Evolutionary conservation across 2,329 filamentous ascomycete species (phyloP).

Genomic region (Colletotrichum sublineola): DNA sequence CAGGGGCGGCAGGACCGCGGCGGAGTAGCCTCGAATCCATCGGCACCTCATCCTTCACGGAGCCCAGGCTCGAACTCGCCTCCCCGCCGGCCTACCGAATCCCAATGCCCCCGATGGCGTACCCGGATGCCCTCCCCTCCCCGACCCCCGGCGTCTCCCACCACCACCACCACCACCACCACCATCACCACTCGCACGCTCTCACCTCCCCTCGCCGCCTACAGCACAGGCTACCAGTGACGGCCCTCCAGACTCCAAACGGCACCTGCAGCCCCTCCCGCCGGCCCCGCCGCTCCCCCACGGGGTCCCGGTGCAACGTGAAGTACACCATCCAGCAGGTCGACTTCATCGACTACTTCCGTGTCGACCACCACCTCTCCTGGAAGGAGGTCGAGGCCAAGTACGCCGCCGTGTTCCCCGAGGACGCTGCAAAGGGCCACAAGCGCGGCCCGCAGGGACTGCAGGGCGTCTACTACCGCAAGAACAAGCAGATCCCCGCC

Average conservation of each 20-base stretch:
- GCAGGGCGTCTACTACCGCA: conserved; percentile 43
- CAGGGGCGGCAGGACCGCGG: conserved; percentile 9
- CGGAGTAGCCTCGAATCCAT: conserved; percentile 36
- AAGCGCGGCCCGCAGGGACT: conserved; percentile 42
- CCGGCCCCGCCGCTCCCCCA: conserved; percentile 37
- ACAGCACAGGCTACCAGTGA: conserved; percentile 33
- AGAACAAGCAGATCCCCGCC: conserved; percentile 44
- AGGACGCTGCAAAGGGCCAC: conserved; percentile 40
- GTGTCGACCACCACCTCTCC: conserved; percentile 42
- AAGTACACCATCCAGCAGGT: conserved; percentile 45
- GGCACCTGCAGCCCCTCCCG: conserved; percentile 35
- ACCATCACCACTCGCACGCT: conserved; percentile 3
- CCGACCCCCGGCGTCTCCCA: conserved; percentile 24
- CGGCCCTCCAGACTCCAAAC: conserved; percentile 4
- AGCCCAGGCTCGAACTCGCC: conserved; percentile 30
- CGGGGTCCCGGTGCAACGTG: conserved; percentile 43
- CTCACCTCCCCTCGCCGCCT: conserved; percentile 35
- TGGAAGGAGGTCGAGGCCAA: conserved; percentile 44
- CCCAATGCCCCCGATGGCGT: conserved; percentile 38
- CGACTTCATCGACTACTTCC: conserved; percentile 44
- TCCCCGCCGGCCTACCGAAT: conserved; percentile 37
- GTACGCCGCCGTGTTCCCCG: conserved; percentile 42
- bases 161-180: conserved; percentile 20
- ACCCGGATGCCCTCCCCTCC: conserved; percentile 40
- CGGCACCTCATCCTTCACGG: conserved; percentile 28